Base-by-base conservation (phyloP, 1,284 basidiomycete genomes). In the Exobasidium rhododendri region DNA sequence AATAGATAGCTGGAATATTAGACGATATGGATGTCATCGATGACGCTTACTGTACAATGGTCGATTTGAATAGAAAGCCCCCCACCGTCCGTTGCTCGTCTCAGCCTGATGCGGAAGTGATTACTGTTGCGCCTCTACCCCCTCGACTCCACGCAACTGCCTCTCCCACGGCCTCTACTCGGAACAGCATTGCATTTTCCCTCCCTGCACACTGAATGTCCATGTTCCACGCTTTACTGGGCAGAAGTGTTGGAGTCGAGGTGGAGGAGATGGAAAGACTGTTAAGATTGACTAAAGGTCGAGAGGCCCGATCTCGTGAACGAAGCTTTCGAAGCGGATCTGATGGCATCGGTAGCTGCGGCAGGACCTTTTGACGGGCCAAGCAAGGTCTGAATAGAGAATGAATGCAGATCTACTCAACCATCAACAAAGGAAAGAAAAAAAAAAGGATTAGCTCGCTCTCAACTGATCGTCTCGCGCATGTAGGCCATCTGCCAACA, bases 151-250 rank as follows among this genome's bases (percentile, higher is more conserved):
- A 55, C 22, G 26, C 52, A 20, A 44, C 28, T 35, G 32, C 52
- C 20, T 55, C 52, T 6, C 52, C 52, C 20, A 22, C 22, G 3
- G 31, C 29, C n/a, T 55, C 52, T 20, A 55, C 22, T 4, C 52
- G 2, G 52, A 55, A 55, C 22, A 55, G 17, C 52, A 55, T 55
- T 44, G 52, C 52, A 20, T 55, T 55, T 14, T 55, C 52, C 4
- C 52, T 20, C 13, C 32, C 31, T 55, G 14, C 14, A 55, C 32
- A 55, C 29, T 29, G 29, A 3, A 35, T 22, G 14, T 55, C 52
- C 32, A 55, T 40, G n/a, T 55, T 44, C 52, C 52, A 55, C 14
- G 52, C 52, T 6, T 50, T 50, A 24, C 26, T 28, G 28, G 26
- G 26, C 5, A 50, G 47, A 4, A 26, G 28, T 20, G 5, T 20